phyloP scores from a whole-genome alignment of 2,329 filamentous ascomycete genomes.

The Fusarium austroafricanum region DNA sequence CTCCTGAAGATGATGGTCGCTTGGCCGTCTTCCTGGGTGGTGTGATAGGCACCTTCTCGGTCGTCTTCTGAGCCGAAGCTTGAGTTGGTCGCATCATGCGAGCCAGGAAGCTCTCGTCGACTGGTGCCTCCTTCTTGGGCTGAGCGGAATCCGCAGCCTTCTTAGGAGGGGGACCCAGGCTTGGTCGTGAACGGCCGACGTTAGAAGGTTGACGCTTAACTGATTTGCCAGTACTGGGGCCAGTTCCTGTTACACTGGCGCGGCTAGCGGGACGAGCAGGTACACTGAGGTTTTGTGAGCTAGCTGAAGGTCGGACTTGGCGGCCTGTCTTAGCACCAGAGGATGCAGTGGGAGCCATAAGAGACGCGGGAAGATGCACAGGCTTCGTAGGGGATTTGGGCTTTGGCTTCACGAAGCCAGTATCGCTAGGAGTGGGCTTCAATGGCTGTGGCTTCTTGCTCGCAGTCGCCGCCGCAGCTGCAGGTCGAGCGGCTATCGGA shows the following conservation, averaged over 20 bases:
- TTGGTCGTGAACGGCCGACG: slow-evolving; percentile 60
- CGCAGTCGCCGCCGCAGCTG: slow-evolving; percentile 46
- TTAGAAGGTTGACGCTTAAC: slow-evolving; percentile 61
- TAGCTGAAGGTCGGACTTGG: slow-evolving; percentile 49
- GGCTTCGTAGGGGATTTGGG: slow-evolving; percentile 77
- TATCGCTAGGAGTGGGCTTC: slow-evolving; percentile 54
- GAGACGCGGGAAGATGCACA: slow-evolving; percentile 72
- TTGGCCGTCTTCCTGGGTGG: slow-evolving; percentile 58
- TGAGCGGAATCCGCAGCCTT: slow-evolving; percentile 51
- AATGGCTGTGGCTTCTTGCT: slow-evolving; percentile 59
- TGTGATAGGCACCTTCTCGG: slow-evolving; percentile 68
- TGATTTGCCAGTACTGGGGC: slow-evolving; percentile 43
- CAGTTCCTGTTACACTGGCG: slow-evolving; percentile 52
- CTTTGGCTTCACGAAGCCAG: slow-evolving; percentile 68
- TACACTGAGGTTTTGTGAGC: slow-evolving; percentile 49
- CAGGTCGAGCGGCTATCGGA: background rate
- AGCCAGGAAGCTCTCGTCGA: slow-evolving; percentile 80
- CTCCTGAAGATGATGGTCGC: slow-evolving; percentile 39
- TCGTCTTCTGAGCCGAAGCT: slow-evolving; percentile 73
- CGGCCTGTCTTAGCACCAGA: slow-evolving; percentile 69
- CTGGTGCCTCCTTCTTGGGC: slow-evolving; percentile 63
- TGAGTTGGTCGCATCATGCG: slow-evolving; percentile 85
- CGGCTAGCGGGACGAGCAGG: slow-evolving; percentile 60
- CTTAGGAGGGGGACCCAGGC: slow-evolving; percentile 69
- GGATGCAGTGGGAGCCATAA: slow-evolving; percentile 76